Percentiles rank a stretch among this genome's conserved stretches.
These are phyloP conservation scores for Monilinia fructicola DNA, from an alignment of 2,329 filamentous ascomycete genomes.

Conservation along the genomic window DNA sequence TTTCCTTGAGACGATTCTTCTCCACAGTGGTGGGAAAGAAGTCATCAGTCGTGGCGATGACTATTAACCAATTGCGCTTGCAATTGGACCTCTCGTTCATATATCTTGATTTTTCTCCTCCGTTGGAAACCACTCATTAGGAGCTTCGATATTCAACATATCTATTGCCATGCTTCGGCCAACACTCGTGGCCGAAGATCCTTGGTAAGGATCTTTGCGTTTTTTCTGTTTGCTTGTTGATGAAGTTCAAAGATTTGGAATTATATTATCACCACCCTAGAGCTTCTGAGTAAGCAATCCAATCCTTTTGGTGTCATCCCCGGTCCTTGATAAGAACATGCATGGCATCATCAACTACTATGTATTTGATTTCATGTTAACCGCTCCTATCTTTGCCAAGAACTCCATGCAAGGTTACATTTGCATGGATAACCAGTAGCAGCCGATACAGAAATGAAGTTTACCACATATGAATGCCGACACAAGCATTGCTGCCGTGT, in stretches of 20 bases:
- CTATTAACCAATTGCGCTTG: constrained; percentile 43
- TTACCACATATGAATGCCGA: too few species aligned
- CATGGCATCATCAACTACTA: background rate
- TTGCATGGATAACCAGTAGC: background rate
- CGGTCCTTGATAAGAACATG: background rate
- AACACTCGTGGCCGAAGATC: background rate
- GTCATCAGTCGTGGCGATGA: constrained; percentile 54
- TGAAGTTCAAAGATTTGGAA: constrained; percentile 9
- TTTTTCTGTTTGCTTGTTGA: too few species aligned
- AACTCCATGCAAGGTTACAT: background rate
- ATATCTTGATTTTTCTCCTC: background rate
- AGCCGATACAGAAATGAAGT: background rate
- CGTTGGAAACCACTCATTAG: background rate
- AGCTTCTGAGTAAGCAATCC: background rate
- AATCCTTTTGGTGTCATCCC: background rate
- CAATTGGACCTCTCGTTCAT: background rate
- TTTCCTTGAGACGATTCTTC: constrained; percentile 47
- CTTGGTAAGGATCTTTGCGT: background rate
- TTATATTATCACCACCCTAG: background rate
- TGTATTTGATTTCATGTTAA: background rate
- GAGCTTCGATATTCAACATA: background rate
- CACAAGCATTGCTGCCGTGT: too few species aligned
- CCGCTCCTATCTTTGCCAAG: constrained; percentile 4
- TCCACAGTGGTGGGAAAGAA: constrained; percentile 49
- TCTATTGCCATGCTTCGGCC: background rate